Conservation (phyloP, 768 basidiomycete genomes). For the Lentinus brumalis region DNA sequence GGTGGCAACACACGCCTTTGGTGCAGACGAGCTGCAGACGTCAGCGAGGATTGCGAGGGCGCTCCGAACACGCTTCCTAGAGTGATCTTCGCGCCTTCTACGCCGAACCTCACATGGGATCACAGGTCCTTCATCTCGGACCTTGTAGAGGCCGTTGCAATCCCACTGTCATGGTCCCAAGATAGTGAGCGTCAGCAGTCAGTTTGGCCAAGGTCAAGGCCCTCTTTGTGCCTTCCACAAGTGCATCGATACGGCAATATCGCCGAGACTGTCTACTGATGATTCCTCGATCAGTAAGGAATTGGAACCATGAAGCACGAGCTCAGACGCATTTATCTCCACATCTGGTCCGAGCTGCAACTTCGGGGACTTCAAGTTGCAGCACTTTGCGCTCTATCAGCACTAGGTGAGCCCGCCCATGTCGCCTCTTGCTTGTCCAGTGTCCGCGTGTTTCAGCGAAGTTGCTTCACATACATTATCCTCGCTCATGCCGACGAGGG, state of each 20-base stretch:
- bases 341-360: not conserved
- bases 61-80: constrained; percentile 3
- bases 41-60: not conserved
- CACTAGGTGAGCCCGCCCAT: not conserved
- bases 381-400: not conserved
- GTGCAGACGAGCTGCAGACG: not conserved
- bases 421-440: not conserved
- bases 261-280: not conserved
- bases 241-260: constrained; percentile 1
- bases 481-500: constrained; percentile 4
- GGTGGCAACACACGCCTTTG: not conserved
- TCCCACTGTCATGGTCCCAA: constrained; percentile 10
- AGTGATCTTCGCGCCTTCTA: constrained; percentile 10
- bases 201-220: not conserved
- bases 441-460: constrained; percentile 7
- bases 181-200: not conserved
- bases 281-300: not conserved
- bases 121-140: constrained; percentile 19
- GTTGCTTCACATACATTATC: not conserved
- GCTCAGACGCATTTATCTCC: not conserved
- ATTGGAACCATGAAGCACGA: not conserved
- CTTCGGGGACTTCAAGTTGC: not conserved
- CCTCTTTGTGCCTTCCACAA: not conserved
- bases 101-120: not conserved
- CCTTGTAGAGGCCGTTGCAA: constrained; percentile 14